Evolutionary conservation across 202 grass and related monocot genomes (phyloP).

Genomic region (Carex sylvatica): DNA sequence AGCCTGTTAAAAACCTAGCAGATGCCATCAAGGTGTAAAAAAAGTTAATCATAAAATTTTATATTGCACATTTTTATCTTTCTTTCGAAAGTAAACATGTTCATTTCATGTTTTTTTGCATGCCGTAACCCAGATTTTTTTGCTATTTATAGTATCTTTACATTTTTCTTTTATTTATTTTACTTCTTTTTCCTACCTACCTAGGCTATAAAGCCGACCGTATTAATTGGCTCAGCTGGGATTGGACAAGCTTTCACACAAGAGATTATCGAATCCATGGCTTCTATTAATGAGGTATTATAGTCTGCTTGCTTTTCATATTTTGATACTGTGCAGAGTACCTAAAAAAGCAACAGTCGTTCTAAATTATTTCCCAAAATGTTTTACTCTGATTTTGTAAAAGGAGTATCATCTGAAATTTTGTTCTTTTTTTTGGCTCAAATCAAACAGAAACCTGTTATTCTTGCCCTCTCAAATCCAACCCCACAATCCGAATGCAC

Average conservation of each 20-base stretch:
- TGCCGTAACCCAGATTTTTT: too few relatives aligned
- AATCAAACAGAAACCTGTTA: conserved; percentile 69
- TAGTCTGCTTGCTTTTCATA: background rate
- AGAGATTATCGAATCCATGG: conserved; percentile 71
- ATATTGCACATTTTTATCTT: background rate
- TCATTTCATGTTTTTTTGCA: background rate
- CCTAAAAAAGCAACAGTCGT: background rate
- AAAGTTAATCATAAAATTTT: background rate
- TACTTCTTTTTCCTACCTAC: background rate
- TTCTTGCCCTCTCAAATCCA: conserved; percentile 73
- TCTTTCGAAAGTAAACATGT: background rate
- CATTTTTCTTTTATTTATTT: background rate
- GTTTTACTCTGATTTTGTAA: conserved; percentile 1
- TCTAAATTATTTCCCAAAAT: background rate
- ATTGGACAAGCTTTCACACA: conserved; percentile 87
- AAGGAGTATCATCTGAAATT: background rate
- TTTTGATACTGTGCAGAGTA: background rate
- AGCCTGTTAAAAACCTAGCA: conserved; percentile 65
- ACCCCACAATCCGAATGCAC: conserved; percentile 74
- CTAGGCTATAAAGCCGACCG: conserved; percentile 69
- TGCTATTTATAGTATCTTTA: background rate
- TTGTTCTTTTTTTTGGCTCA: conserved; percentile 9
- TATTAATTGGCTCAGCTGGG: conserved; percentile 76
- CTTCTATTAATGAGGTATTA: conserved; percentile 71
- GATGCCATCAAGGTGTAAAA: conserved; percentile 62